Percentiles rank a stretch among this genome's conserved stretches.
phyloP scores from a whole-genome alignment of 2,329 filamentous ascomycete genomes.

The Ceratocystis alfenasii region DNA sequence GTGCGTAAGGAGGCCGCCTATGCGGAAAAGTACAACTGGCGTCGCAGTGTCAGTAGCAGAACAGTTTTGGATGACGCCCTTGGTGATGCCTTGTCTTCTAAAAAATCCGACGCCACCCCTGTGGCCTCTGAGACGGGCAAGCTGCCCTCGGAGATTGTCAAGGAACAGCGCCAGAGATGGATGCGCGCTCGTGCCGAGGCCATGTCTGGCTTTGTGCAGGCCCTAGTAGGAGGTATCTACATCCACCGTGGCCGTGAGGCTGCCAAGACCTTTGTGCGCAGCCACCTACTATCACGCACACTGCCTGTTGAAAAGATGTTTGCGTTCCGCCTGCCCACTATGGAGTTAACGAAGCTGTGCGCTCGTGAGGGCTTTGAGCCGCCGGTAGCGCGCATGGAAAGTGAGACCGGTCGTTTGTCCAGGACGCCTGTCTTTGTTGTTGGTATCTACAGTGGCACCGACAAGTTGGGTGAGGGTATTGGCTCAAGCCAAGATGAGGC shows the following conservation, averaged over 20 bases:
- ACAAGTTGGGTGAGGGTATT: slow-evolving; percentile 85
- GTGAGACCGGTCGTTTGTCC: slow-evolving; percentile 77
- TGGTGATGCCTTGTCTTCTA: slow-evolving; percentile 45
- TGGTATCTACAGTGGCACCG: slow-evolving; percentile 79
- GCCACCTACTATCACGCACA: slow-evolving; percentile 70
- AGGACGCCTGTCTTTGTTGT: slow-evolving; percentile 85
- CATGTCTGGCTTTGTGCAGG: slow-evolving; percentile 65
- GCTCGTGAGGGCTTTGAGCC: slow-evolving; percentile 77
- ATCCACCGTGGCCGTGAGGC: slow-evolving; percentile 67
- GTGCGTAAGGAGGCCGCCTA: slow-evolving; percentile 40
- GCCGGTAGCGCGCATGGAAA: slow-evolving; percentile 75
- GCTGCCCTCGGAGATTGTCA: slow-evolving; percentile 22
- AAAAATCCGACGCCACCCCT: slow-evolving; percentile 21
- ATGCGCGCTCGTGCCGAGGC: slow-evolving; percentile 66
- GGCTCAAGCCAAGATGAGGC: slow-evolving; percentile 68
- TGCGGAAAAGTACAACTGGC: slow-evolving; percentile 41
- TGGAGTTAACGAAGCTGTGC: slow-evolving; percentile 74
- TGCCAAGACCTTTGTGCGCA: slow-evolving; percentile 70
- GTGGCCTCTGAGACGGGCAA: slow-evolving; percentile 21
- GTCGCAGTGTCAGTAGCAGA: slow-evolving; percentile 61
- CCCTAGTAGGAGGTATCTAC: slow-evolving; percentile 74
- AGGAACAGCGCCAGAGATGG: slow-evolving; percentile 26
- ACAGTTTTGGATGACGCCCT: slow-evolving; percentile 78
- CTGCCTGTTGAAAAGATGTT: slow-evolving; percentile 70
- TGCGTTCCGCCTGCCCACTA: slow-evolving; percentile 69